Conservation (phyloP, 2,329 filamentous ascomycete genomes). For the Didymellaceae sp. region DNA sequence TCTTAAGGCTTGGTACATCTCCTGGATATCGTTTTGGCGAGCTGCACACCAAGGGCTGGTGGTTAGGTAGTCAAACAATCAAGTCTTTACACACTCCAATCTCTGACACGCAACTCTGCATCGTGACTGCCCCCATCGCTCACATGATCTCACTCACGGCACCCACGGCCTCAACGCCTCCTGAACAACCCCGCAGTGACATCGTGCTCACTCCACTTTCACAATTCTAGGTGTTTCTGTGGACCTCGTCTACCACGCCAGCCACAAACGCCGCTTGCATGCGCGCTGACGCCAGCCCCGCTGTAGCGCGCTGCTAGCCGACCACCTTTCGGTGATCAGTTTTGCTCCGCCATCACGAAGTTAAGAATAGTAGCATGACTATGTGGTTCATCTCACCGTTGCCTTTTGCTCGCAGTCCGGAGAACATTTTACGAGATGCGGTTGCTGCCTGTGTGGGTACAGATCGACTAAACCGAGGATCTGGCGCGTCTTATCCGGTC, state of each 20-base stretch:
- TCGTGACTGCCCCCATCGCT: not conserved
- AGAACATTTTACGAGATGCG: too few relatives aligned
- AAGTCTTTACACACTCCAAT: conserved; percentile 16
- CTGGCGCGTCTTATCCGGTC: too few relatives aligned
- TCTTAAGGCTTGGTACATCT: conserved; percentile 23
- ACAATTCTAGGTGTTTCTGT: conserved; percentile 17
- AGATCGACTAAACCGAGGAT: too few relatives aligned
- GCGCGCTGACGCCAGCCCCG: conserved; percentile 25
- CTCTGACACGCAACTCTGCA: not conserved
- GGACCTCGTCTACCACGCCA: conserved; percentile 8
- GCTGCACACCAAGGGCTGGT: conserved; percentile 46
- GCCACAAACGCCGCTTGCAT: conserved; percentile 17
- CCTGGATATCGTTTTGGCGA: conserved; percentile 35
- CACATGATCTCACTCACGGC: not conserved
- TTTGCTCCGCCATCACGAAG: not conserved
- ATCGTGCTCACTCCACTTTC: conserved; percentile 1
- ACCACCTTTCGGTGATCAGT: conserved; percentile 3
- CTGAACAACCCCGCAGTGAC: conserved; percentile 10
- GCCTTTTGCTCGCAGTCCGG: not conserved
- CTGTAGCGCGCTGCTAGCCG: conserved; percentile 9
- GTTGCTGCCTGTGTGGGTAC: not conserved
- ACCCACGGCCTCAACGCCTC: conserved; percentile 3
- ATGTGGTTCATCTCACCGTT: not conserved
- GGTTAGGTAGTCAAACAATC: conserved; percentile 39
- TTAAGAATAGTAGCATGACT: conserved; percentile 1